Evolutionary conservation across 192 early-diverging fungal genomes (phyloP), one percentile per base, ranked within the genome.

Genomic region (Coemansia sp.): DNA sequence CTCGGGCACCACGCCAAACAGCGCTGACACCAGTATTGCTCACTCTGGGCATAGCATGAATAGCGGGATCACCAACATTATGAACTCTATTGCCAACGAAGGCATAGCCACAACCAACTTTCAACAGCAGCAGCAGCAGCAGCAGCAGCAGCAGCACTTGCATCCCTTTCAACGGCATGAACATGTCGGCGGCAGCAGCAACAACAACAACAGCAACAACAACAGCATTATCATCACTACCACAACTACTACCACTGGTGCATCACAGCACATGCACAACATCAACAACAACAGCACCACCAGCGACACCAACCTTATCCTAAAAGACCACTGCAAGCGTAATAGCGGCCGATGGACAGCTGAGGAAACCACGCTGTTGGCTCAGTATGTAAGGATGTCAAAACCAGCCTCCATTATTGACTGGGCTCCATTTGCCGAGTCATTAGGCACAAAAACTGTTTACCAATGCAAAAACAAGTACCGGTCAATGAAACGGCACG

Each of bases 401-500:
- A 45, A 56, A 21, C 39, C 45, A 9, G 39, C 32, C 32, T 32
- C 70, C 8, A 58, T 15, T 11, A 26, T 49, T 21, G 74, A 75
- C 48, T 80, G 78, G 78, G 63, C 43, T 5, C 49, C 65, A 37
- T 71, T 80, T 69, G 62, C 78, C n/a, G 26, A 49, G 2, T 53
- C 61, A 0, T 32, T 80, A 1, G 72, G 66, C 40, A 80, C 72
- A 18, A 80, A 80, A 42, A 68, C 78, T 15, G 50, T 63, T 3
- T 26, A 44, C 3, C 78, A 80, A 64, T 80, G 78, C 58, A 56
- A 42, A 26, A 80, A 75, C 64, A 80, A 80, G 54, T 80, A 72
- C 53, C 72, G 78, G 1, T 72, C 76, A 11, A 37, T 79, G 59
- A 63, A 67, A 9, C 53, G 65, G 32, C 67, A 73, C 21, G 54